A percentile compares a stretch with the other conserved stretches of the same genome.
Conservation (phyloP, 192 early-diverging fungal species). For the Backusella luteola region DNA sequence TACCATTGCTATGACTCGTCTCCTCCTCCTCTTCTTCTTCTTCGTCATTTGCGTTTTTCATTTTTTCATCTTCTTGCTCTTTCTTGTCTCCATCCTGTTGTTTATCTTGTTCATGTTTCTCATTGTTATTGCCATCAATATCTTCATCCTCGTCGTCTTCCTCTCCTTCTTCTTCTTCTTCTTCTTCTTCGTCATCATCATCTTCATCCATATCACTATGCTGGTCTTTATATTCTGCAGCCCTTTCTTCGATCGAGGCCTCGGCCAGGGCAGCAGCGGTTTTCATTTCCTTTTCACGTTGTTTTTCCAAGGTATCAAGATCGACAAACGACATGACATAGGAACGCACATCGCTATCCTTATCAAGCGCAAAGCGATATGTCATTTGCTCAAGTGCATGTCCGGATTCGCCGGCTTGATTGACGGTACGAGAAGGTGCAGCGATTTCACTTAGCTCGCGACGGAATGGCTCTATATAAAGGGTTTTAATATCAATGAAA, state of each 20-base stretch:
- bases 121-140: not conserved
- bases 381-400: slow-evolving; percentile 23
- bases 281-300: slow-evolving; percentile 4
- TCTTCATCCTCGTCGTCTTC: not conserved
- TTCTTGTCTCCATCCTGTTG: not conserved
- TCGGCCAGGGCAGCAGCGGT: not conserved
- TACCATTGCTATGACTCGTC: not conserved
- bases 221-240: not conserved
- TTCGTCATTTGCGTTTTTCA: not conserved
- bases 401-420: slow-evolving; percentile 20
- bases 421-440: slow-evolving; percentile 11
- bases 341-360: slow-evolving; percentile 30
- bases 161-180: not conserved
- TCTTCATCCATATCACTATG: not conserved
- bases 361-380: slow-evolving; percentile 27
- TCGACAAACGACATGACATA: slow-evolving; percentile 26
- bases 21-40: not conserved
- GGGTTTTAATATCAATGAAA: not conserved
- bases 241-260: not conserved
- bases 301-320: slow-evolving; percentile 13
- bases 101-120: not conserved
- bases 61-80: not conserved
- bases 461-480: slow-evolving; percentile 4
- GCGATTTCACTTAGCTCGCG: slow-evolving; percentile 5
- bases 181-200: not conserved